Base-by-base conservation (phyloP, 176 grass and related monocot species). In the Aegilops tauschii region DNA sequence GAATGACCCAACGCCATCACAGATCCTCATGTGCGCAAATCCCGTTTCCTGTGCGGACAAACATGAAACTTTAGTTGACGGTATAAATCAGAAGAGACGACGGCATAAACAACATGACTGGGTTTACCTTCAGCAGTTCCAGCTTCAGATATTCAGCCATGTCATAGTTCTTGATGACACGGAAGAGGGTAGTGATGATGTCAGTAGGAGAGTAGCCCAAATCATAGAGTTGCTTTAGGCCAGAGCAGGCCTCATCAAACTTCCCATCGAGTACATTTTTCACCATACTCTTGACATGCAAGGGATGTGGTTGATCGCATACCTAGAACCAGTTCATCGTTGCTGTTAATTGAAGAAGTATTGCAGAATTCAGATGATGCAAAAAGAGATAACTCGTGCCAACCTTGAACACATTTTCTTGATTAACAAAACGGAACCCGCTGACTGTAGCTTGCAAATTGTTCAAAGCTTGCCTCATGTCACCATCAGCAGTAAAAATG, bases 11-110 rank as follows among this genome's bases (percentile, higher is more conserved):
- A 99, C 97, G 65, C 94, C 97, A 90, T 99, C 97, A 62, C 94
- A 99, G 70, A 94, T 99, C 92, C 92, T 94, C 97, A 96, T 99
- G 87, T 94, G 97, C 0, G 92, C 97, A 93, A 99, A 99, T 93
- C 94, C 92, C 0, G 92, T 94, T 87, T 94, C 94, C 97, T 99
- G 83, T 3, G 9, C 5, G 65, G 30, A 85, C 11, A 77, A 70
- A 54, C 37, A 91, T 9, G 79, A 69, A 62, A 67, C 8, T 65
- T 76, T 28, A 68, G 75, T 77, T 17, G 27, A 23, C 0, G 0
- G 1, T 4, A 56, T 77, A 77, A 34, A 56, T 12, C 10, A 34
- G 47, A 56, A 21, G 27, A 32, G 11, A 12, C 39, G 11, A 12
- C 2, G 20, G 49, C 25, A 59, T 44, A 47, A 9, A 5, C 37